Evolutionary conservation across 2,329 filamentous ascomycete species (phyloP).

Genomic region (Elsinoe arachidis): DNA sequence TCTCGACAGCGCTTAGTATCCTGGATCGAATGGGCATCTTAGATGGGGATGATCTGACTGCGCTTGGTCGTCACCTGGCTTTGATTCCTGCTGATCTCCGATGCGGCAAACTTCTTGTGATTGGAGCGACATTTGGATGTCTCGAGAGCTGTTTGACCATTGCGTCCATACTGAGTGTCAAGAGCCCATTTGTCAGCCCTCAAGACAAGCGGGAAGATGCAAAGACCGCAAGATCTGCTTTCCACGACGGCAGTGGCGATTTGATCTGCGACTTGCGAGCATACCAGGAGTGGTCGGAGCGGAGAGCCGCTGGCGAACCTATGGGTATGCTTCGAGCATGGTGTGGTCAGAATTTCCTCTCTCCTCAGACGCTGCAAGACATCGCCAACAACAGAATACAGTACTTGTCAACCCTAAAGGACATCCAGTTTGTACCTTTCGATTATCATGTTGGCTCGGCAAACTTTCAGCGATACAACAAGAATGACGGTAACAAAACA

Average conservation of each 20-base stretch:
- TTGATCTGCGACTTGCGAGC: constrained; percentile 78
- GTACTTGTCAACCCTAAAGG: constrained; percentile 75
- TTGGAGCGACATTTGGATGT: constrained; percentile 87
- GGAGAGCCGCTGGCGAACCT: constrained; percentile 48
- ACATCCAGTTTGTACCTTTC: constrained; percentile 66
- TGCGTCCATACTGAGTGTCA: constrained; percentile 82
- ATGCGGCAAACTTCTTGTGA: constrained; percentile 90
- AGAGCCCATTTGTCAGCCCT: constrained; percentile 78
- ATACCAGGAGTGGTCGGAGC: constrained; percentile 71
- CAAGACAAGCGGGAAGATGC: constrained; percentile 75
- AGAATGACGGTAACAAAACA: constrained; percentile 38
- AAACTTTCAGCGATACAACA: constrained; percentile 33
- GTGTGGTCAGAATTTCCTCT: constrained; percentile 81
- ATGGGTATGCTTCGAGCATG: constrained; percentile 59
- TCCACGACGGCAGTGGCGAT: constrained; percentile 65
- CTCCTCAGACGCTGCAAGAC: constrained; percentile 72
- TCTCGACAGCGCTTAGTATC: constrained; percentile 73
- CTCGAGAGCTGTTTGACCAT: constrained; percentile 82
- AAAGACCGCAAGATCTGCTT: constrained; percentile 64
- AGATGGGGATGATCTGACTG: constrained; percentile 77
- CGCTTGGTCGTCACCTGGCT: constrained; percentile 83
- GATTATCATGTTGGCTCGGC: constrained; percentile 24
- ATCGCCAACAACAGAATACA: constrained; percentile 80
- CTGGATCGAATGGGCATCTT: constrained; percentile 81
- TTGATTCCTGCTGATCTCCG: constrained; percentile 91